These are phyloP conservation scores for Serendipita sp. DNA, from an alignment of 768 basidiomycete species.

Conservation along the genomic window DNA sequence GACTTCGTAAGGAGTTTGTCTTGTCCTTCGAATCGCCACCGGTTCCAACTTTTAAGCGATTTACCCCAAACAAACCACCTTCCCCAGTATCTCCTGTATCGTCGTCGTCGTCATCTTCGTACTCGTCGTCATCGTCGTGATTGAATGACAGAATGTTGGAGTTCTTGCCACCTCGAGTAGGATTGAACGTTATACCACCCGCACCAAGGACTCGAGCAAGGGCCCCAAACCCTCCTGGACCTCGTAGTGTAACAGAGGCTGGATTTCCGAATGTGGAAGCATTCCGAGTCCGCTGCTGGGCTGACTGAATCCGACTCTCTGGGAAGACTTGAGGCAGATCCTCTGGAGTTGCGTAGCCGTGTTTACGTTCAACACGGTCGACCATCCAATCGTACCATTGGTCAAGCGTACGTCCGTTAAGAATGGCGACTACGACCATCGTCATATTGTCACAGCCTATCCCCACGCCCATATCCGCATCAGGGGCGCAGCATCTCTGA, in stretches of 20 bases:
- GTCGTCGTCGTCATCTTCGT: constrained; percentile 43
- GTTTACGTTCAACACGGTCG: constrained; percentile 56
- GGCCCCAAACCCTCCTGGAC: constrained; percentile 21
- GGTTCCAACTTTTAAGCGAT: constrained; percentile 21
- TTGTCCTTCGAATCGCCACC: constrained; percentile 29
- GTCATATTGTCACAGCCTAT: constrained; percentile 99
- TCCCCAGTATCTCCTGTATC: constrained; percentile 16
- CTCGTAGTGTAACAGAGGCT: constrained; percentile 13
- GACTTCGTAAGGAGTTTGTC: constrained; percentile 23
- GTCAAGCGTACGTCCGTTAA: constrained; percentile 73
- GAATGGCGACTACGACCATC: constrained; percentile 71
- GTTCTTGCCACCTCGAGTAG: constrained; percentile 34
- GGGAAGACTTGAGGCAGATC: constrained; percentile 63
- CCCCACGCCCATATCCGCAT: constrained; percentile 75
- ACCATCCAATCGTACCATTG: constrained; percentile 87
- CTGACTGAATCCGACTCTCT: constrained; percentile 25
- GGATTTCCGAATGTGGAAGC: constrained; percentile 9
- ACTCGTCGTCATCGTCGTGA: constrained; percentile 38
- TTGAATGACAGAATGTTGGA: constrained; percentile 44
- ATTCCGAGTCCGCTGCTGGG: constrained; percentile 9
- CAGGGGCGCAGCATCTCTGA: constrained; percentile 85
- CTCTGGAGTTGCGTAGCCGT: constrained; percentile 66
- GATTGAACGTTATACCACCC: constrained; percentile 53
- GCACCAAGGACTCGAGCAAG: constrained; percentile 40
- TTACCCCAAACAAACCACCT: constrained; percentile 18